These are phyloP conservation scores for Fallopia convolvulus DNA, from an alignment of 148 eudicot species.

Conservation along the genomic window DNA sequence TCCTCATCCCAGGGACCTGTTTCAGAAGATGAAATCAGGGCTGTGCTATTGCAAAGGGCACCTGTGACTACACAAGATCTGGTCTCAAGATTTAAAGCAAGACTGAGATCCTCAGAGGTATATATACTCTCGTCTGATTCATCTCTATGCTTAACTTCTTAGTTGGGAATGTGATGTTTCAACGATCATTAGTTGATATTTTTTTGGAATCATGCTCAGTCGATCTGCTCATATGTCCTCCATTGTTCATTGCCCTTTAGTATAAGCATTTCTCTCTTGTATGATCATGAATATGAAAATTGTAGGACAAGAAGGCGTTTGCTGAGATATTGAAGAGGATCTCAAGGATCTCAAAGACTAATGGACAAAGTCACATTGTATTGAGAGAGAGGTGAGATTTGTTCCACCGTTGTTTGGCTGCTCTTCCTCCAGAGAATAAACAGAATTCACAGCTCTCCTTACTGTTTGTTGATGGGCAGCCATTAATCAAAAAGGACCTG, in stretches of 20 bases:
- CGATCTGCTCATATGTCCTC: background rate
- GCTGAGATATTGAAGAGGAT: constrained; percentile 77
- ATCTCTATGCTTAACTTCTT: background rate
- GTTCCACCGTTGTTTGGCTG: background rate
- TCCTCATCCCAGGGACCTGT: constrained; percentile 67
- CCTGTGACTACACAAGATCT: constrained; percentile 85
- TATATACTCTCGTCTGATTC: background rate
- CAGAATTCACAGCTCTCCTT: background rate
- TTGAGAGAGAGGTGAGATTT: constrained; percentile 39
- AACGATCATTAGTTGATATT: background rate
- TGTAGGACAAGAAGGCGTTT: constrained; percentile 91
- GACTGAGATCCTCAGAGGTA: constrained; percentile 74
- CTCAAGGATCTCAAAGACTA: constrained; percentile 75
- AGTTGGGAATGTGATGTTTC: background rate
- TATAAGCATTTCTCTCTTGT: too few relatives aligned
- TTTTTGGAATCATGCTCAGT: background rate
- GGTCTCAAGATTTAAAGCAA: constrained; percentile 68
- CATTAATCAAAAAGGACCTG: background rate
- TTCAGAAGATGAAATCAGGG: constrained; percentile 84
- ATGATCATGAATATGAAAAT: background rate
- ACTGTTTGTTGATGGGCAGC: background rate
- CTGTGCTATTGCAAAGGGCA: constrained; percentile 58
- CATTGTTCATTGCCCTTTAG: background rate
- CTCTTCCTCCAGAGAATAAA: background rate
- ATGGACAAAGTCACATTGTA: constrained; percentile 57